Evolutionary conservation across 2,329 filamentous ascomycete species (phyloP).

Genomic region (Calycina herbarum): DNA sequence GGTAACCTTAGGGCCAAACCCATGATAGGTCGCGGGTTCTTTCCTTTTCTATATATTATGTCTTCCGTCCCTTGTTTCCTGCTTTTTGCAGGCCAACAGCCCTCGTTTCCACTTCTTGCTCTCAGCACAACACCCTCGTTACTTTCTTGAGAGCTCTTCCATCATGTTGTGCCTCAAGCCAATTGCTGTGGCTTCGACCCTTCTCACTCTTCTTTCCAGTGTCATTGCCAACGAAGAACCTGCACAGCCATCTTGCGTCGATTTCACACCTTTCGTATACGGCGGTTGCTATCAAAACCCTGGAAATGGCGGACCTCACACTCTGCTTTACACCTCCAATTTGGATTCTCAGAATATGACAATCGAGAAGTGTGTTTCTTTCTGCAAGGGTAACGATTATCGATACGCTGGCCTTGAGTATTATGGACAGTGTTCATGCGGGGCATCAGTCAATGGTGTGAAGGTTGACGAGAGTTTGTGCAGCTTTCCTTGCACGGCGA

Average conservation of each 20-base stretch:
- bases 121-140: neutral
- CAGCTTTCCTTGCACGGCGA: constrained; percentile 30
- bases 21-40: neutral
- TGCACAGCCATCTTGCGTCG: constrained; percentile 30
- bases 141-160: neutral
- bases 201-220: constrained; percentile 25
- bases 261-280: constrained; percentile 39
- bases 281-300: constrained; percentile 39
- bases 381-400: constrained; percentile 41
- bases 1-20: neutral
- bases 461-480: constrained; percentile 31
- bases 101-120: constrained; percentile 8
- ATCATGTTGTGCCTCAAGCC: constrained; percentile 26
- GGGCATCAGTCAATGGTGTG: constrained; percentile 37
- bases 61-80: constrained; percentile 4
- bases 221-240: constrained; percentile 30
- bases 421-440: constrained; percentile 37
- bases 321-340: constrained; percentile 34
- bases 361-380: constrained; percentile 39
- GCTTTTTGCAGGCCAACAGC: constrained; percentile 12
- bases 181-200: constrained; percentile 28
- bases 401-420: constrained; percentile 40
- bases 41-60: constrained; percentile 6
- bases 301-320: constrained; percentile 27
- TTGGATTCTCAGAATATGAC: constrained; percentile 38